Base-by-base conservation (phyloP, 768 basidiomycete species). In the Xanthoconium purpureum region DNA sequence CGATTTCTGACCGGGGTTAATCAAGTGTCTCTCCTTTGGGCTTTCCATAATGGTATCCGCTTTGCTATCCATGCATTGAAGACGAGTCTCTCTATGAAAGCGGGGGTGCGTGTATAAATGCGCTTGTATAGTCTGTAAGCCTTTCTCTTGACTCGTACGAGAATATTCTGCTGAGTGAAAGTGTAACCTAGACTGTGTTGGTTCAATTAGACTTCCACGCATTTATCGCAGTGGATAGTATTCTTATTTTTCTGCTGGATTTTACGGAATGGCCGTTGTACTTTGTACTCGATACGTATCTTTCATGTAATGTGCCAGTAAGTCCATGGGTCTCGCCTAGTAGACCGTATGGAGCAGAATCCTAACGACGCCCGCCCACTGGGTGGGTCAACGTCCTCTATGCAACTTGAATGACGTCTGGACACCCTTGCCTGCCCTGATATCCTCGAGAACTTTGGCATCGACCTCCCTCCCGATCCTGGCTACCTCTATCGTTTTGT, bases 321-420 rank as follows among this genome's bases (percentile, higher is more conserved):
- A 49, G 49, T 39, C 24, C 39, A 20, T 36, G 32, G 7, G 40
- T 40, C 30, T 53, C 18, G 46, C 32, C 45, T 38, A 47, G 50
- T 29, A 56, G 38, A 55, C 18, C 30, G 11, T 48, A 24, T 45
- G 45, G 33, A 30, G 7, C 50, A 28, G 43, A 35, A 51, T 45
- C 4, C 30, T 17, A 35, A 35, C 10, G 38, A 42, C 13, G 13
- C 38, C 29, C 14, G 14, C 55, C 5, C 3, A 24, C 24, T 5
- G 43, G 14, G 39, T 14, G 39, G 40, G 11, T 67, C 52, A 73
- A 63, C 72, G 78, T 38, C 87, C 85, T 67, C 94, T 76, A 65
- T 91, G 86, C 57, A 82, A 73, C 69, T 80, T 84, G 77, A 96
- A 94, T n/a, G 89, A 84, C 47, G 81, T 84, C 61, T 84, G 80